Base-by-base conservation (phyloP, 441 rosid genomes). In the Populus trichocarpa region DNA sequence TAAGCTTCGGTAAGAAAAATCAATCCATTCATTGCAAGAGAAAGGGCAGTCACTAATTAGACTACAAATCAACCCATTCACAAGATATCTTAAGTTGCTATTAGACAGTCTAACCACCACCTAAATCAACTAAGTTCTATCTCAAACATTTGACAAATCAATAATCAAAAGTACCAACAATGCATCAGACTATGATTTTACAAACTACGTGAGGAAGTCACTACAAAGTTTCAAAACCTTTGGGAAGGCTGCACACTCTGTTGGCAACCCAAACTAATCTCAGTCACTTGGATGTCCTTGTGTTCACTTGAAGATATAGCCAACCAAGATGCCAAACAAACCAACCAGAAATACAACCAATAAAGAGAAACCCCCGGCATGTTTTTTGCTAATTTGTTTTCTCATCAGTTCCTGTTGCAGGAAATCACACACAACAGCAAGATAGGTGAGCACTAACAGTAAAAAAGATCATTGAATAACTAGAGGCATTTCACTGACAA, bases 281-380 rank as follows among this genome's bases (percentile, higher is more conserved):
- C 65, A n/a, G 75, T 77, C 70, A 46, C 77, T 53, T 71, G 65
- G 16, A 81, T 70, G 32, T 30, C 32, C 32, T 30, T 30, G 32
- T 30, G 79, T 76, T 77, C 80, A 86, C 86, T 83, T 87, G 79
- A 84, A 35, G 25, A 85, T 70, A 85, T 85, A 90, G 80, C 92
- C 93, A 61, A 86, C 68, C 67, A 87, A 25, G 46, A 85, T 70
- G 40, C 95, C 88, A 14, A 91, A 82, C 5, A 90, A 74, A 79
- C 84, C 91, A 67, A 89, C 78, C 75, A 91, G 81, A 63, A 87
- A 53, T 79, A 82, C 85, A 67, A 87, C 67, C 71, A 81, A 38
- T 70, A 86, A 33, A 22, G 93, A 85, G 81, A 83, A 69, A 71
- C 88, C 83, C 11, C 85, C 85, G 0, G 84, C 67, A 65, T 77